Evolutionary conservation across 129 eudicot species (phyloP), one percentile per base, ranked within the genome.

Genomic region (Artemisia annua): DNA sequence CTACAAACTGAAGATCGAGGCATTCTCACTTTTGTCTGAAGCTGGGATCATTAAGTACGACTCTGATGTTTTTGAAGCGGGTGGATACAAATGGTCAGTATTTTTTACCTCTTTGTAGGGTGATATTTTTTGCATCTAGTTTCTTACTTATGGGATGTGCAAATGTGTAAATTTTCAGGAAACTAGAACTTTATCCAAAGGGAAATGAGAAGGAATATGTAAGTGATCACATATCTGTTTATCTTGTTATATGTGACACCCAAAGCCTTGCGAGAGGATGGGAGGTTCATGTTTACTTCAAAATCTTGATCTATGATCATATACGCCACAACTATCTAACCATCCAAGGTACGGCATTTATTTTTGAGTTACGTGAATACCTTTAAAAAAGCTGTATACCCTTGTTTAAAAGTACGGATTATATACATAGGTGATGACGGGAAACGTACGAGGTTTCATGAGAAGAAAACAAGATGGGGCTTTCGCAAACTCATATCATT

Each of bases 51-150:
- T 66, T 43, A 68, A 20, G 14, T 80, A 74, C 57, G 84, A 80
- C 67, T 73, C 84, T 7, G 67, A 60, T 73, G 59, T 53, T 39
- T 80, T 80, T 69, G 80, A 68, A 80, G 80, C 84, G 4, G 22
- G 76, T 30, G 76, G 84, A 19, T 74, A 80, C 65, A 80, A 80
- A 68, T 80, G 83, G 83, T 80, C 32, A 22, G 79, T 17, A 17
- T 17, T n/a, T 6, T 11, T 39, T 7, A 65, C 18, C 48, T 30
- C 49, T 6, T 62, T 14, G 17, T 13, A 61, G 11, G 5, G 3
- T 51, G 60, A 55, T 14, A 1, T 24, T 6, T 16, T 46, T 48
- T 48, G 60, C 11, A n/a, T 22, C 61, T 53, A 52, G 14, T 15
- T 15, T 60, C 48, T 8, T 28, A 28, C 67, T 11, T 48, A 50